Conservation (phyloP, 352 stramenopile species). For the Phytophthora tentaculata region DNA sequence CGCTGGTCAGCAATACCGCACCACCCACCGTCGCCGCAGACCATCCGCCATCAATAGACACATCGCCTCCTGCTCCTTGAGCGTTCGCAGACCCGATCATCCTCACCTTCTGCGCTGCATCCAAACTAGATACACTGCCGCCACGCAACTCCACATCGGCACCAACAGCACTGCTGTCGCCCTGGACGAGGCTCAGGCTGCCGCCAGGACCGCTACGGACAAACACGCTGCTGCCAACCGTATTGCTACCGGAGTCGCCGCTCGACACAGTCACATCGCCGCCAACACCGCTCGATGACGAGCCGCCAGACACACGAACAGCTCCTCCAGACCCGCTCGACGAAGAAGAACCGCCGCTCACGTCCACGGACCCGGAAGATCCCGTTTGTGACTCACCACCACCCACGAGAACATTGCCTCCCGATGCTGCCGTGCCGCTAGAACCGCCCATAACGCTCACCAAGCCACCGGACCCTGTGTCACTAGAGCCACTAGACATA, state of each 20-base stretch:
- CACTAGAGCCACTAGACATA: constrained; percentile 29
- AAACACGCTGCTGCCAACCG: constrained; percentile 13
- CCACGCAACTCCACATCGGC: too few species aligned
- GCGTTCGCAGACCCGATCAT: constrained; percentile 14
- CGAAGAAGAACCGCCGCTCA: constrained; percentile 25
- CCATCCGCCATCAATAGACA: constrained; percentile 33
- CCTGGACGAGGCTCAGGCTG: background rate
- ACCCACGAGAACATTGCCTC: constrained; percentile 17
- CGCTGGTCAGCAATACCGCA: constrained; percentile 12
- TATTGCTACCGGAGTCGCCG: constrained; percentile 1
- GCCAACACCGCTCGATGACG: constrained; percentile 17
- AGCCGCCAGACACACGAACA: constrained; percentile 22
- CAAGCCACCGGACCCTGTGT: constrained; percentile 14
- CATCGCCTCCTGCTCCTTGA: constrained; percentile 31
- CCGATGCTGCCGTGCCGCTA: constrained; percentile 9
- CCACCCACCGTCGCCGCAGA: constrained; percentile 3
- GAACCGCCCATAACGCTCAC: constrained; percentile 28
- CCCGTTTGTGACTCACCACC: constrained; percentile 15
- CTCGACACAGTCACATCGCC: constrained; percentile 18
- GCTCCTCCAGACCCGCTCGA: constrained; percentile 24
- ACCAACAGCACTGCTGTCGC: too few species aligned
- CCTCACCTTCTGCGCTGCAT: too few species aligned
- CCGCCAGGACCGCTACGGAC: constrained; percentile 17
- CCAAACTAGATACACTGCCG: too few species aligned
- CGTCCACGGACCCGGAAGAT: constrained; percentile 20